These are phyloP conservation scores for Phycomyces blakesleeanus DNA, from an alignment of 192 early-diverging fungal species.

Conservation along the genomic window DNA sequence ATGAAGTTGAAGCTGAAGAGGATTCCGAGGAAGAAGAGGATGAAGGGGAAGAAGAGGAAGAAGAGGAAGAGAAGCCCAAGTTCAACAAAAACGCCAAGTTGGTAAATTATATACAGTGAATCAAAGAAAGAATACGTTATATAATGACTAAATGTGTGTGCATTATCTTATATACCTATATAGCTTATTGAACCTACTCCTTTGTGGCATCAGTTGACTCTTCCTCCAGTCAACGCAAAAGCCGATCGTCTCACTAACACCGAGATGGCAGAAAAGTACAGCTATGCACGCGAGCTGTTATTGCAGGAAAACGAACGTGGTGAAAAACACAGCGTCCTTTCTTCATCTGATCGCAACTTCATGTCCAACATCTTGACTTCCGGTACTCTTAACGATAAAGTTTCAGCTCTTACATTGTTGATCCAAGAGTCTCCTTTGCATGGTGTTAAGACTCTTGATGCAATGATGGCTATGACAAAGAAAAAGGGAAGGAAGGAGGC, in stretches of 20 bases:
- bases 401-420: conserved; percentile 89
- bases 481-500: conserved; percentile 91
- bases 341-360: conserved; percentile 81
- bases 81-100: background rate
- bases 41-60: conserved; percentile 16
- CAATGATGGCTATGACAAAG: conserved; percentile 78
- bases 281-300: conserved; percentile 59
- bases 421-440: conserved; percentile 92
- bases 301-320: conserved; percentile 60
- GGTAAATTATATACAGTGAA: background rate
- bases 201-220: conserved; percentile 22
- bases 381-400: conserved; percentile 90
- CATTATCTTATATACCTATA: background rate
- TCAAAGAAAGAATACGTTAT: background rate
- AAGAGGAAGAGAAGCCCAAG: conserved; percentile 12
- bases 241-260: conserved; percentile 4
- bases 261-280: conserved; percentile 14
- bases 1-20: conserved; percentile 20
- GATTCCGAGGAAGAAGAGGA: conserved; percentile 23
- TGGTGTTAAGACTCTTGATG: conserved; percentile 61
- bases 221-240: conserved; percentile 8
- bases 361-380: conserved; percentile 82
- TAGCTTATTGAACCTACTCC: conserved; percentile 33
- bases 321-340: conserved; percentile 52
- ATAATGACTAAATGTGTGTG: background rate